Evolutionary conservation across 352 stramenopile genomes (phyloP).

Genomic region (Globisporangium polare): DNA sequence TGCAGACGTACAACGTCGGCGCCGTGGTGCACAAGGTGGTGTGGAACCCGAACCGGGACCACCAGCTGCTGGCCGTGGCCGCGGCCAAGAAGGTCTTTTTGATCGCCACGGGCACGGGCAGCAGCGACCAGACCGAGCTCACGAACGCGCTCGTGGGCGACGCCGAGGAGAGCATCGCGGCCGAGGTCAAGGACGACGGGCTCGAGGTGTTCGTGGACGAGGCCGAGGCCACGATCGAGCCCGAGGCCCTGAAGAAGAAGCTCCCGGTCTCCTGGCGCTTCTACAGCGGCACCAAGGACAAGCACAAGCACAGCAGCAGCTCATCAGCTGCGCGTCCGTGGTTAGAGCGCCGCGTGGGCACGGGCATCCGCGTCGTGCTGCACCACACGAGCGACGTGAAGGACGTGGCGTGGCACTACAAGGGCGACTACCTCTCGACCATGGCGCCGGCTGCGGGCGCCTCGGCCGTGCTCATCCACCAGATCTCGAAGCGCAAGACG

Average conservation of each 20-base stretch:
- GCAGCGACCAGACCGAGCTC: constrained; percentile 90
- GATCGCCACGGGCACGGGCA: constrained; percentile 94
- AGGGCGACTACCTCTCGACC: constrained; percentile 98
- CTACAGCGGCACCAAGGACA: constrained; percentile 79
- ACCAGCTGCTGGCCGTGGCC: constrained; percentile 94
- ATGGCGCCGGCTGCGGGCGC: constrained; percentile 88
- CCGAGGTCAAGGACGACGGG: constrained; percentile 38
- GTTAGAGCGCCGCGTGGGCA: constrained; percentile 76
- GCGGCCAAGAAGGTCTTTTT: constrained; percentile 89
- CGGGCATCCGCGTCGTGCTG: constrained; percentile 79
- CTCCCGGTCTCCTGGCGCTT: constrained; percentile 91
- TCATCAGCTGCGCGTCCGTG: constrained; percentile 34
- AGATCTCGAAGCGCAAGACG: constrained; percentile 95
- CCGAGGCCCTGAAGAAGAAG: constrained; percentile 80
- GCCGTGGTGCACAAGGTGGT: constrained; percentile 89
- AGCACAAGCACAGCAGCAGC: constrained; percentile 56
- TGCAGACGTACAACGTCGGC: constrained; percentile 91
- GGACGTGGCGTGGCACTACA: constrained; percentile 96
- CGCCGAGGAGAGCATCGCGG: constrained; percentile 65
- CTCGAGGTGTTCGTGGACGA: constrained; percentile 65
- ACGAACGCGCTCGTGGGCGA: constrained; percentile 94
- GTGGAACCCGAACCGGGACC: constrained; percentile 97
- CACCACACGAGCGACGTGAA: constrained; percentile 90
- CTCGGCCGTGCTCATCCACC: constrained; percentile 96
- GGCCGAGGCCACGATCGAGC: constrained; percentile 62